Base-by-base conservation (phyloP, 495 filamentous ascomycete genomes). In the Neurospora sp. region DNA sequence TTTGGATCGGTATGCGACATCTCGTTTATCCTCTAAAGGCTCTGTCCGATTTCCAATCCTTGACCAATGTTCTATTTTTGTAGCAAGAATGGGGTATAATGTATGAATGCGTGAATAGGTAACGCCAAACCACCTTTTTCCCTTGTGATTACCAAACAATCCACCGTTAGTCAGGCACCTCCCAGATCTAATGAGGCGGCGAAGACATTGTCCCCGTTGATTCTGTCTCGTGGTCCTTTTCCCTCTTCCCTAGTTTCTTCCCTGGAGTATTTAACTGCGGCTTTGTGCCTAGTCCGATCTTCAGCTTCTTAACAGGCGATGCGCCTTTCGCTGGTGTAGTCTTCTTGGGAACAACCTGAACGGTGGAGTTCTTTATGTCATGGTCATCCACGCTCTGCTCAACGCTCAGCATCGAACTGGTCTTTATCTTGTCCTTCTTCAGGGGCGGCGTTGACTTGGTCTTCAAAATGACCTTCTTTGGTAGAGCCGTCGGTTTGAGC, bases 141-240 rank as follows among this genome's bases (percentile, higher is more conserved):
- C 16, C 12, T 7, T 6, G 12, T 37, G 22, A 4, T 65, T 12
- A 65, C 53, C 27, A 65, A 65, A 61, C 14, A 22, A 27, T 27
- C 20, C 48, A 59, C 5, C 10, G 48, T 59, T 59, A 27, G 46
- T 53, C 27, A 75, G 42, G 18, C 65, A 20, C 70, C 39, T 71
- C 20, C 20, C 20, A 59, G 48, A 59, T 46, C 70, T 44, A 76
- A 39, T 71, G 76, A 14, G 85, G 85, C 7, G 85, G 85, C 12
- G 85, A 86, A 0, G 85, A 87, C 37, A 87, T 71, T 2, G 84
- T 86, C 1, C 82, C 85, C 12, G 84, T 85, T 31, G 84, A 86
- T 74, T 86, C 85, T 14, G 83, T 85, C 76, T 85, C 83, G 37
- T 78, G 75, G n/a, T 86, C 84, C 35, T 80, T 76, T 16, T 85